These are phyloP conservation scores for Gymnopilus junonius DNA, from an alignment of 768 basidiomycete species.

Conservation along the genomic window DNA sequence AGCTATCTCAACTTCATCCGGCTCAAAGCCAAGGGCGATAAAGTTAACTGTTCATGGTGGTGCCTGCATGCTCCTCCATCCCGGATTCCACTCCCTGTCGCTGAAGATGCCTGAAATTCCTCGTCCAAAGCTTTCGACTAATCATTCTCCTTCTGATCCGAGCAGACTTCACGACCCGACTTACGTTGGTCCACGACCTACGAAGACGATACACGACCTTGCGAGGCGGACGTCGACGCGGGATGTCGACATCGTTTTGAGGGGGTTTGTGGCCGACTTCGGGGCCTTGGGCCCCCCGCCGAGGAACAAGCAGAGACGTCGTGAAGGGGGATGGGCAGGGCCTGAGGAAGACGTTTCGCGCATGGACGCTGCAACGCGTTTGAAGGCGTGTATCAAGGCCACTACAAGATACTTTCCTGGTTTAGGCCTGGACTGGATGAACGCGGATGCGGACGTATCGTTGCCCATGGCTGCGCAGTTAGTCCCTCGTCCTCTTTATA, in stretches of 20 bases:
- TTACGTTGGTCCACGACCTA: conserved; percentile 6
- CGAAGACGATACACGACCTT: conserved; percentile 25
- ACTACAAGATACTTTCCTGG: conserved; percentile 52
- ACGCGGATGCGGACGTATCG: conserved; percentile 72
- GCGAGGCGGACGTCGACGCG: conserved; percentile 56
- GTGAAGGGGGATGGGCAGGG: not conserved
- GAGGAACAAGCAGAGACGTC: not conserved
- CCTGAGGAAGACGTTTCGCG: not conserved
- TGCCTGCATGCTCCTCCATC: conserved; percentile 74
- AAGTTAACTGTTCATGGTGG: conserved; percentile 74
- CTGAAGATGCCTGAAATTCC: conserved; percentile 3
- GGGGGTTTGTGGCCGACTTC: conserved; percentile 64
- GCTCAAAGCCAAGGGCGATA: conserved; percentile 30
- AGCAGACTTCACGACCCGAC: not conserved
- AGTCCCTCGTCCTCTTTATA: conserved; percentile 28
- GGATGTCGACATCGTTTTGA: conserved; percentile 70
- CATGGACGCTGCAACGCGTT: conserved; percentile 54
- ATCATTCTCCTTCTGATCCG: conserved; percentile 15
- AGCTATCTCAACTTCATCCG: not conserved
- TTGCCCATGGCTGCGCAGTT: conserved; percentile 69
- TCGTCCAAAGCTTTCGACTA: not conserved
- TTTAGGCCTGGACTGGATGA: conserved; percentile 78
- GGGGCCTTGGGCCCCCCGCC: conserved; percentile 32
- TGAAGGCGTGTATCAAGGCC: conserved; percentile 57
- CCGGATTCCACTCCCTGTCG: conserved; percentile 36